These are phyloP conservation scores for Poa annua DNA, from an alignment of 176 grass and related monocot genomes.

Conservation along the genomic window DNA sequence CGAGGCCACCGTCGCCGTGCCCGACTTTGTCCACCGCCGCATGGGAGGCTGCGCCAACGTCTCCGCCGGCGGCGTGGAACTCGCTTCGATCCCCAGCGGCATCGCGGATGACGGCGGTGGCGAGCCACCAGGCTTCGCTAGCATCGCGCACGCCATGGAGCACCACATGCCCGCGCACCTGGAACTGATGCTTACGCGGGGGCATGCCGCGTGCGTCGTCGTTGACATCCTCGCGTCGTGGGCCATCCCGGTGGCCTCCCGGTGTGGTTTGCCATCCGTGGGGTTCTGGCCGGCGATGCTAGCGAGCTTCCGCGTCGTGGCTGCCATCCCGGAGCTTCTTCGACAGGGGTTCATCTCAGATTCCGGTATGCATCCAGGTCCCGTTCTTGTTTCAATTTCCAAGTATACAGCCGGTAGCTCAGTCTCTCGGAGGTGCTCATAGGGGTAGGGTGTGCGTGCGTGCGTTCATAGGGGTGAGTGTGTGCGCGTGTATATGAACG, in stretches of 20 bases:
- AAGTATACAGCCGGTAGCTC: background rate
- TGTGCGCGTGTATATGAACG: too few relatives aligned
- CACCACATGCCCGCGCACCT: slow-evolving; percentile 65
- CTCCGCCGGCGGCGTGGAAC: slow-evolving; percentile 17
- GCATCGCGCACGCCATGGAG: slow-evolving; percentile 71
- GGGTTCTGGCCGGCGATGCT: slow-evolving; percentile 95
- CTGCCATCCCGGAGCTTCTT: slow-evolving; percentile 78
- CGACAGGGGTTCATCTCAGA: slow-evolving; percentile 70
- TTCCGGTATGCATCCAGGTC: slow-evolving; percentile 46
- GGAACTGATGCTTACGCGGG: slow-evolving; percentile 53
- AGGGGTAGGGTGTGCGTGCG: too few relatives aligned
- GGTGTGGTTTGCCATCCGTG: slow-evolving; percentile 56
- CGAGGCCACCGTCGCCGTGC: slow-evolving; percentile 57
- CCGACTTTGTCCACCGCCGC: slow-evolving; percentile 80
- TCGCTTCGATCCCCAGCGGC: slow-evolving; percentile 57
- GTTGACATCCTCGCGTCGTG: slow-evolving; percentile 89
- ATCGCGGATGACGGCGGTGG: background rate
- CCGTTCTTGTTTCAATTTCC: background rate
- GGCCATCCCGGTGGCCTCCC: slow-evolving; percentile 79
- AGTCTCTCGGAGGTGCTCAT: too few relatives aligned
- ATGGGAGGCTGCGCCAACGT: slow-evolving; percentile 16
- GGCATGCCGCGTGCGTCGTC: slow-evolving; percentile 49
- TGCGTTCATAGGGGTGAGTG: too few relatives aligned
- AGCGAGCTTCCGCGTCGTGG: slow-evolving; percentile 67
- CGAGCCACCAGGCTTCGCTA: slow-evolving; percentile 46